phyloP scores from a whole-genome alignment of 495 filamentous ascomycete genomes.

The Hypoxylon fuscum region DNA sequence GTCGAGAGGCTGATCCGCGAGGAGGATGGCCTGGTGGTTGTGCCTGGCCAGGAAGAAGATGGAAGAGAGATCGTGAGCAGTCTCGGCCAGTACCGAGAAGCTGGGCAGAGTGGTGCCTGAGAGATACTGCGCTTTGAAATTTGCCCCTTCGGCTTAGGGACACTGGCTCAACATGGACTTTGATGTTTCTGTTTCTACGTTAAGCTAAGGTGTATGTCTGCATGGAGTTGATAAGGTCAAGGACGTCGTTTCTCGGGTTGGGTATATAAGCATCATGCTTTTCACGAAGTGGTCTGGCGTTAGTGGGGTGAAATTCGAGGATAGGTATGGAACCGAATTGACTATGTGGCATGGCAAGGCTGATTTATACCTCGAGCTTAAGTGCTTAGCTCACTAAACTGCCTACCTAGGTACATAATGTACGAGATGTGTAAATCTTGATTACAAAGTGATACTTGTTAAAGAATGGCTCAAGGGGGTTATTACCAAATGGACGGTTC shows the following conservation, averaged over 20 bases:
- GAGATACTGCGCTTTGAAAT: background rate
- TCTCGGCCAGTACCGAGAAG: constrained; percentile 53
- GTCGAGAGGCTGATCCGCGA: constrained; percentile 62
- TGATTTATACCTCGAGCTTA: no score
- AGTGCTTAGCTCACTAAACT: background rate
- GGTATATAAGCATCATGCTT: constrained; percentile 5
- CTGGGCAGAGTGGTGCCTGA: constrained; percentile 56
- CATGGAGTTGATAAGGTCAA: constrained; percentile 14
- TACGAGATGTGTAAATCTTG: no score
- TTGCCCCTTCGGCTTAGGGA: background rate
- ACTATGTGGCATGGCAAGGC: no score
- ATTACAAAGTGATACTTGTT: no score
- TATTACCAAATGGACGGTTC: no score
- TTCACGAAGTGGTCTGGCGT: constrained; percentile 3
- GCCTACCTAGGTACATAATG: background rate
- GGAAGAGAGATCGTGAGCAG: constrained; percentile 27
- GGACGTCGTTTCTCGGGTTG: background rate
- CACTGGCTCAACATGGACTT: background rate
- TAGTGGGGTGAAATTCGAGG: background rate
- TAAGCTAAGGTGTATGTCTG: background rate
- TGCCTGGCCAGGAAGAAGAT: constrained; percentile 35
- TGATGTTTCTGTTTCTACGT: background rate
- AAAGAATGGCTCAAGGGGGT: no score
- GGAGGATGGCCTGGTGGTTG: constrained; percentile 53
- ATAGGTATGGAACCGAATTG: no score